Evolutionary conservation across 1,284 basidiomycete genomes (phyloP), one percentile per base, ranked within the genome.

Genomic region (Ustilago shanxiensis): DNA sequence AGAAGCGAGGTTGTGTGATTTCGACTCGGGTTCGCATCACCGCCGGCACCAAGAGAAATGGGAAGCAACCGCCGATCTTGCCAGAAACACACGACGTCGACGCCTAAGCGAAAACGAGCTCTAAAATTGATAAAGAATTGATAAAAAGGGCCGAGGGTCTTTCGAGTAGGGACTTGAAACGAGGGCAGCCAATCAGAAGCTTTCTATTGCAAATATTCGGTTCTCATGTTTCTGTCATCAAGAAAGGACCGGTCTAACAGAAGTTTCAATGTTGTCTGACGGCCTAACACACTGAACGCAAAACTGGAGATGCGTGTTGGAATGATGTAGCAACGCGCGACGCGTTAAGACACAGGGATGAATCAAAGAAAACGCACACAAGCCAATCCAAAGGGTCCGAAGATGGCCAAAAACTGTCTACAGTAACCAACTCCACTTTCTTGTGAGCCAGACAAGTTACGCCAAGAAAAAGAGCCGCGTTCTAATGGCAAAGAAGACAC

Each of bases 131-230:
- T 56, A 56, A 63, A 39, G 44, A 47, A 47, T 47, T 47, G 44
- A 60, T 29, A 26, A 18, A n/a, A 35, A 18, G 44, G 54, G 45
- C 28, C 44, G 54, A 45, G 49, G 31, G 31, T 33, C 11, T 11
- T 33, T 33, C 31, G 5, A n/a, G n/a, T n/a, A n/a, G n/a, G n/a
- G n/a, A n/a, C n/a, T n/a, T n/a, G n/a, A n/a, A n/a, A n/a, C n/a
- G n/a, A 33, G 13, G 8, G 7, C 10, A 45, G 22, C 72, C 72
- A 75, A 75, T 75, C 63, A 75, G 31, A 64, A 28, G 13, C 31
- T 45, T n/a, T 20, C 68, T 61, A 72, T 70, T 74, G 52, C 47
- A 3, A 61, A 74, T n/a, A n/a, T n/a, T n/a, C n/a, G n/a, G n/a
- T n/a, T n/a, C n/a, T n/a, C n/a, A n/a, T n/a, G n/a, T n/a, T n/a